These are phyloP conservation scores for Plenodomus biglobosus DNA, from an alignment of 2,329 filamentous ascomycete species.

Conservation along the genomic window DNA sequence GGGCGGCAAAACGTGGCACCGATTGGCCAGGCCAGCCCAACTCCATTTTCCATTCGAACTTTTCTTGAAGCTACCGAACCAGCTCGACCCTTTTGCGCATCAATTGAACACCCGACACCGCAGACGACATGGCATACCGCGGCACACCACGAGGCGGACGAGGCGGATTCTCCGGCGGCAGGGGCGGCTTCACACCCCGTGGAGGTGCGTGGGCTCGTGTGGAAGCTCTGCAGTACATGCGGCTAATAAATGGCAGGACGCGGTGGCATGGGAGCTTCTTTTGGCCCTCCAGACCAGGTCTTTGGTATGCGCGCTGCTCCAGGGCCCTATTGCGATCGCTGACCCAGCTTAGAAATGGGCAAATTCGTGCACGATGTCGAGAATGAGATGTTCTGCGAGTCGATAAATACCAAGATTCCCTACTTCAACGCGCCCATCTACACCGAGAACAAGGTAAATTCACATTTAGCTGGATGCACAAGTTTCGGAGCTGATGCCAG, in stretches of 20 bases:
- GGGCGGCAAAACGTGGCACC: slow-evolving; percentile 28
- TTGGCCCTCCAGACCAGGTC: slow-evolving; percentile 50
- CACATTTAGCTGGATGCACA: not conserved
- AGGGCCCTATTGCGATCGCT: slow-evolving; percentile 13
- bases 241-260: slow-evolving; percentile 42
- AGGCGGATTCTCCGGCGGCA: slow-evolving; percentile 53
- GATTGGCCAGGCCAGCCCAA: slow-evolving; percentile 28
- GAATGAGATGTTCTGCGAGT: slow-evolving; percentile 97
- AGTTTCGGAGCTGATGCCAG: slow-evolving; percentile 21
- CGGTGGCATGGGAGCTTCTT: slow-evolving; percentile 42
- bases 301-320: slow-evolving; percentile 35
- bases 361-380: slow-evolving; percentile 92
- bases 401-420: slow-evolving; percentile 90
- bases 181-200: slow-evolving; percentile 55
- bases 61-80: slow-evolving; percentile 28
- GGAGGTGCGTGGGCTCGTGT: slow-evolving; percentile 45
- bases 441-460: slow-evolving; percentile 87
- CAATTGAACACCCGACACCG: slow-evolving; percentile 29
- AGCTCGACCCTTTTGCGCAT: slow-evolving; percentile 28
- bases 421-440: slow-evolving; percentile 99
- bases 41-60: slow-evolving; percentile 32
- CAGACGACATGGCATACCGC: slow-evolving; percentile 64
- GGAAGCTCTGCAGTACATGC: slow-evolving; percentile 20
- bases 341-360: slow-evolving; percentile 73
- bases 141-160: slow-evolving; percentile 43